Percentiles rank a stretch among this genome's conserved stretches.
These are phyloP conservation scores for Takakia lepidozioides DNA, from an alignment of 225 moss, liverwort and hornwort genomes.

Conservation along the genomic window DNA sequence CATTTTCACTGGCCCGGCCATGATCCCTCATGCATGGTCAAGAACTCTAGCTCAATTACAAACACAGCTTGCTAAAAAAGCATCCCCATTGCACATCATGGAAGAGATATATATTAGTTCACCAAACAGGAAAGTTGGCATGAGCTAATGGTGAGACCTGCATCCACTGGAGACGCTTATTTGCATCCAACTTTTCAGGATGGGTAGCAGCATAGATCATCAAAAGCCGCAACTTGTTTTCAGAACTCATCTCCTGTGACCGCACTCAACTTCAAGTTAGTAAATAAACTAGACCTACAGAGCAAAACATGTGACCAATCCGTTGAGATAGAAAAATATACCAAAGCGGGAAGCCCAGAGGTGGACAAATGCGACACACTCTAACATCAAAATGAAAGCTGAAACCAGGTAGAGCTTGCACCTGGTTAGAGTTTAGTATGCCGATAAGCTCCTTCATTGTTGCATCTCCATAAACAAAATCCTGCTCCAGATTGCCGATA, in stretches of 20 bases:
- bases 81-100: too few relatives aligned
- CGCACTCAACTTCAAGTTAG: not conserved
- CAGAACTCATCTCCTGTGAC: slow-evolving; percentile 72
- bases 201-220: slow-evolving; percentile 96
- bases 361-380: too few relatives aligned
- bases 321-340: too few relatives aligned
- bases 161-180: slow-evolving; percentile 94
- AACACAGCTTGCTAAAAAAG: too few relatives aligned
- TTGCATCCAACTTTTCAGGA: slow-evolving; percentile 90
- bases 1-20: too few relatives aligned
- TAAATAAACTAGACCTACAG: not conserved
- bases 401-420: too few relatives aligned
- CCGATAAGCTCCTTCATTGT: slow-evolving; percentile 91
- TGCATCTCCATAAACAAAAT: slow-evolving; percentile 96
- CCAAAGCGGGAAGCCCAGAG: too few relatives aligned
- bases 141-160: slow-evolving; percentile 34
- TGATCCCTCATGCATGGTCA: too few relatives aligned
- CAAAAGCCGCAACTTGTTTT: slow-evolving; percentile 77
- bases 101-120: too few relatives aligned
- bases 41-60: too few relatives aligned
- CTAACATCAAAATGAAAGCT: too few relatives aligned
- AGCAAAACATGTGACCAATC: not conserved
- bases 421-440: slow-evolving; percentile 73
- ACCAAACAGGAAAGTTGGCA: not conserved
- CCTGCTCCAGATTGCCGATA: slow-evolving; percentile 90